Conservation (phyloP, 192 early-diverging fungal genomes). For the Mortierella alpina region DNA sequence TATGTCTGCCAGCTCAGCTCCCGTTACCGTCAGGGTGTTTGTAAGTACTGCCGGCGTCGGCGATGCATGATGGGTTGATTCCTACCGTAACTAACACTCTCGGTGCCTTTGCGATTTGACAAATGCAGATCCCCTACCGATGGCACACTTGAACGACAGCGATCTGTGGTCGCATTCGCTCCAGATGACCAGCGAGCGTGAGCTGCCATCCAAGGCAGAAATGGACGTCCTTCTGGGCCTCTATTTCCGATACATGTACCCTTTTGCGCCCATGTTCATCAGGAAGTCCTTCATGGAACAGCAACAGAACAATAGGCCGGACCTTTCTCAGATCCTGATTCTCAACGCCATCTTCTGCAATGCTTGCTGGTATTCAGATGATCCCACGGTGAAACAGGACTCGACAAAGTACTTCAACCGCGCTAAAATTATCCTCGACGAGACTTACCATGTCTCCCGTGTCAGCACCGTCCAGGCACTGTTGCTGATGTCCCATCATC, state of each 20-base stretch:
- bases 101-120: neutral
- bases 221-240: constrained; percentile 68
- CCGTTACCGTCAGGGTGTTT: constrained; percentile 62
- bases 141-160: constrained; percentile 53
- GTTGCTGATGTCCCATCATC: constrained; percentile 74
- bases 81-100: neutral
- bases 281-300: constrained; percentile 57
- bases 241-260: constrained; percentile 79
- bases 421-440: constrained; percentile 77
- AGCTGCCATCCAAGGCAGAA: constrained; percentile 69
- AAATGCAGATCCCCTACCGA: constrained; percentile 38
- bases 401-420: constrained; percentile 71
- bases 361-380: constrained; percentile 62
- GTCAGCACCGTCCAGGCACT: constrained; percentile 74
- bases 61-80: neutral
- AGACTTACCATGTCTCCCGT: constrained; percentile 70
- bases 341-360: constrained; percentile 68
- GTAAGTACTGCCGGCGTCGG: constrained; percentile 22
- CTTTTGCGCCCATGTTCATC: constrained; percentile 76
- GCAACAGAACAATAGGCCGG: constrained; percentile 34
- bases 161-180: constrained; percentile 55
- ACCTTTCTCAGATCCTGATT: constrained; percentile 58
- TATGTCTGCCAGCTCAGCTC: constrained; percentile 78
- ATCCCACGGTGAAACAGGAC: constrained; percentile 49
- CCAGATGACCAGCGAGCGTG: constrained; percentile 53